phyloP scores from a whole-genome alignment of 2,329 filamentous ascomycete genomes.

The Amesomyces nigricolor region DNA sequence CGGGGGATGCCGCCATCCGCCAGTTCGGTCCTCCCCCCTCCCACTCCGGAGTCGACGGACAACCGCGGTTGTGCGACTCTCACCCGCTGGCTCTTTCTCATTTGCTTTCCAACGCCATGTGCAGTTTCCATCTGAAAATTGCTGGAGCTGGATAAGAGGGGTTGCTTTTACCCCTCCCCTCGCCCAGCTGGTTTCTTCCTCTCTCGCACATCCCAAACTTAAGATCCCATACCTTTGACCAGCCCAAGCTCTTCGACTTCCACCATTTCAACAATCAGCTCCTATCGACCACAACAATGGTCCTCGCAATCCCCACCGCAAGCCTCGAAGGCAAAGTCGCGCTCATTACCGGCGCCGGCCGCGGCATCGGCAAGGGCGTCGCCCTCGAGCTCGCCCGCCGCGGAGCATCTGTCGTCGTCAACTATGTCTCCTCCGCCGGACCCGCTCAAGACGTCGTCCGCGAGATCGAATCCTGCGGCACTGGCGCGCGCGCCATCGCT shows the following conservation, averaged over 20 bases:
- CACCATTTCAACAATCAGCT: neutral
- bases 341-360: conserved; percentile 34
- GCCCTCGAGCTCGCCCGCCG: conserved; percentile 39
- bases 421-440: conserved; percentile 11
- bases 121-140: neutral
- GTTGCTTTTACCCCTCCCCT: too few species aligned
- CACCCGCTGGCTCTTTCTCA: neutral
- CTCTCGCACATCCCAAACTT: neutral
- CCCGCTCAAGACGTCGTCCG: conserved; percentile 24
- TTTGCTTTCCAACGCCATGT: neutral
- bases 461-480: conserved; percentile 25
- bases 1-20: conserved; percentile 15
- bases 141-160: too few species aligned
- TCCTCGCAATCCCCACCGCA: conserved; percentile 31
- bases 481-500: conserved; percentile 32
- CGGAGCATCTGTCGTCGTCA: conserved; percentile 33
- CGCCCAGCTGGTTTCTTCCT: too few species aligned
- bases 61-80: neutral
- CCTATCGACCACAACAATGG: conserved; percentile 17
- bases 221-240: neutral
- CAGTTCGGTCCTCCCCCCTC: conserved; percentile 20
- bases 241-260: neutral
- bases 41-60: conserved; percentile 18
- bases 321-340: conserved; percentile 24
- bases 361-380: conserved; percentile 59